A percentile compares a stretch with the other conserved stretches of the same genome.
These are phyloP conservation scores for Saussurea involucrata DNA, from an alignment of 129 eudicot genomes.

Conservation along the genomic window DNA sequence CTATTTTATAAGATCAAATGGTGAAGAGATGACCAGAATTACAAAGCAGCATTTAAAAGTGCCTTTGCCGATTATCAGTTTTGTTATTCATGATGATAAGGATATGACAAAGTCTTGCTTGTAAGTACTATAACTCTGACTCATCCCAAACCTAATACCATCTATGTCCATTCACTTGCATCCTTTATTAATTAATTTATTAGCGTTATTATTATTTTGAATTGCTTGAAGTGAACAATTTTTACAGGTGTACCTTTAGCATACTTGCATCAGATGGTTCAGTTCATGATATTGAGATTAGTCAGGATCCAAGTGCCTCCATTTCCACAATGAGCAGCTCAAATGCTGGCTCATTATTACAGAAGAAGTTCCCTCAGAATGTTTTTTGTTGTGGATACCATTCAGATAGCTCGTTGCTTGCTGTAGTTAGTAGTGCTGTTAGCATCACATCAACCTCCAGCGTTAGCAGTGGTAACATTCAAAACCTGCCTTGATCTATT, in stretches of 20 bases:
- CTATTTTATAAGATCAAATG: slow-evolving; percentile 77
- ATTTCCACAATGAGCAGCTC: slow-evolving; percentile 40
- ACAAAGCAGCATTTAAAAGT: slow-evolving; percentile 57
- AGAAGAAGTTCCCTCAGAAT: slow-evolving; percentile 49
- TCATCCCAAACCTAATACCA: slow-evolving; percentile 1
- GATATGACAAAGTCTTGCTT: slow-evolving; percentile 46
- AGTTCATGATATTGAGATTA: slow-evolving; percentile 72
- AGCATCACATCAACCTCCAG: slow-evolving; percentile 34
- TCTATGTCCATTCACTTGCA: slow-evolving; percentile 8
- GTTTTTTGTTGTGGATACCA: slow-evolving; percentile 72
- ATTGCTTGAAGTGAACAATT: not conserved
- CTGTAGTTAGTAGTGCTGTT: slow-evolving; percentile 57
- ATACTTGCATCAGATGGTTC: slow-evolving; percentile 82
- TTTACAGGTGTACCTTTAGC: slow-evolving; percentile 80
- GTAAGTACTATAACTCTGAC: slow-evolving; percentile 45
- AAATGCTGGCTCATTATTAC: slow-evolving; percentile 35
- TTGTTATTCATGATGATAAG: slow-evolving; percentile 48
- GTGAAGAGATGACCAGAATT: slow-evolving; percentile 82
- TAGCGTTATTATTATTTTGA: not conserved
- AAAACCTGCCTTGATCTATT: slow-evolving; percentile 1
- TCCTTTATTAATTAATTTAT: not conserved
- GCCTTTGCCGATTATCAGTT: slow-evolving; percentile 59
- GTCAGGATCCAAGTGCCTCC: slow-evolving; percentile 78
- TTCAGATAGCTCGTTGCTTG: slow-evolving; percentile 50
- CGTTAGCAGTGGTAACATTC: slow-evolving; percentile 44